Evolutionary conservation across 352 stramenopile genomes (phyloP).

Genomic region (Phytopythium sindhum): DNA sequence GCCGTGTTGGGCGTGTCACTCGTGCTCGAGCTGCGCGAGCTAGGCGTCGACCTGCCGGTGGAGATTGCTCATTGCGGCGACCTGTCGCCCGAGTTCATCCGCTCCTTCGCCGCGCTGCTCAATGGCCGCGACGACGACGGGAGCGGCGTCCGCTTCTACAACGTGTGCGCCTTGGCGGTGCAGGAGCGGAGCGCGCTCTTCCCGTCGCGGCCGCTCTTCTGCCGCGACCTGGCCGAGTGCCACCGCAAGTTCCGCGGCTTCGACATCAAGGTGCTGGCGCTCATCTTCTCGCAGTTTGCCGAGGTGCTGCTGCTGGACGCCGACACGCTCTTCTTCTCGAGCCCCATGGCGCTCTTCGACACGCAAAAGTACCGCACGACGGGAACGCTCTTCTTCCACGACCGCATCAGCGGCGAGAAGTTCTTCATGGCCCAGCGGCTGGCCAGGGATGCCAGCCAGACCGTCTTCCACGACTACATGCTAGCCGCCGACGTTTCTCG

Average conservation of each 20-base stretch:
- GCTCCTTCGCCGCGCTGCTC: constrained; percentile 27
- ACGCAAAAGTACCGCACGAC: constrained; percentile 44
- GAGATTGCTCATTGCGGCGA: constrained; percentile 70
- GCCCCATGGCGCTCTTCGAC: constrained; percentile 49
- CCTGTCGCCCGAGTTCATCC: constrained; percentile 36
- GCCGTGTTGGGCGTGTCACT: constrained; percentile 55
- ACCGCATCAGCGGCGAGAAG: constrained; percentile 41
- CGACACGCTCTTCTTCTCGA: constrained; percentile 65
- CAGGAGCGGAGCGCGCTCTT: constrained; percentile 22
- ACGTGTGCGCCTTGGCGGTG: constrained; percentile 50
- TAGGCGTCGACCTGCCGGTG: constrained; percentile 54
- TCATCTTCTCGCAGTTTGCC: constrained; percentile 63
- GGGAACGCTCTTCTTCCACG: constrained; percentile 69
- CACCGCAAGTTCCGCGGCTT: constrained; percentile 51
- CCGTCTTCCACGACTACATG: constrained; percentile 35
- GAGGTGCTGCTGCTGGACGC: constrained; percentile 78
- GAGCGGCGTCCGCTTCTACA: constrained; percentile 47
- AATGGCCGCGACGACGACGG: not conserved
- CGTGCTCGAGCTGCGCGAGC: constrained; percentile 52
- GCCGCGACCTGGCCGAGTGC: constrained; percentile 34
- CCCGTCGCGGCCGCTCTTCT: constrained; percentile 46
- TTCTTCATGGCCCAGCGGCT: not conserved
- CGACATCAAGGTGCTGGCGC: constrained; percentile 57
- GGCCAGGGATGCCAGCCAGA: constrained; percentile 3
- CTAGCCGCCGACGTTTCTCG: constrained; percentile 29